phyloP scores from a whole-genome alignment of 2,329 filamentous ascomycete species.

The Geosmithia morbida region DNA sequence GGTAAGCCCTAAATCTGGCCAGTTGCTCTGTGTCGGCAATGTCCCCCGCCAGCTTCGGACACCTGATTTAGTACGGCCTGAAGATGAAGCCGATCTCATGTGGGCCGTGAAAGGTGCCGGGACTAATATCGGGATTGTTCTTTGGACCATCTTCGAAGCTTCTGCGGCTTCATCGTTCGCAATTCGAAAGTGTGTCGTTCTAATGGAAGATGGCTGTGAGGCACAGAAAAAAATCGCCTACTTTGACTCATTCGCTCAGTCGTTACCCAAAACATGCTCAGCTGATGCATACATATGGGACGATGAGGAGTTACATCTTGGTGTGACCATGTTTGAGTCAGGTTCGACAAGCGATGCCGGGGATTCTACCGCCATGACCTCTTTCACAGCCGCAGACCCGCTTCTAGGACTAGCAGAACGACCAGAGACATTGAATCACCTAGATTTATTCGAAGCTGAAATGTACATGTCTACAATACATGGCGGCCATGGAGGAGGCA shows the following conservation, averaged over 20 bases:
- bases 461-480: constrained; percentile 49
- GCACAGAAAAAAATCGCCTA: constrained; percentile 18
- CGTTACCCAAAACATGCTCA: constrained; percentile 27
- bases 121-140: constrained; percentile 42
- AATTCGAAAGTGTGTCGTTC: constrained; percentile 24
- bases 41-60: constrained; percentile 32
- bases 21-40: constrained; percentile 32
- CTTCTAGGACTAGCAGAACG: constrained; percentile 18
- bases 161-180: constrained; percentile 24
- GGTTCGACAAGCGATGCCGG: background rate
- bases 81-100: constrained; percentile 35
- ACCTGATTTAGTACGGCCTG: constrained; percentile 19
- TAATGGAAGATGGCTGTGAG: constrained; percentile 13
- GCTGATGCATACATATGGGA: constrained; percentile 43
- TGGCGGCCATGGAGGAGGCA: constrained; percentile 39
- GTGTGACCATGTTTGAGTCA: constrained; percentile 31
- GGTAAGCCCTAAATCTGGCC: constrained; percentile 31
- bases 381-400: background rate
- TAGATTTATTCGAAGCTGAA: constrained; percentile 41
- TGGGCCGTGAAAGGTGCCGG: constrained; percentile 46
- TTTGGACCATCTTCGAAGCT: constrained; percentile 36
- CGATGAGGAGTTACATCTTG: constrained; percentile 27
- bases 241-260: constrained; percentile 21
- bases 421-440: constrained; percentile 23
- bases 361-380: constrained; percentile 10